Evolutionary conservation across 2,329 filamentous ascomycete species (phyloP).

Genomic region (Reticulascus tulasneorum): DNA sequence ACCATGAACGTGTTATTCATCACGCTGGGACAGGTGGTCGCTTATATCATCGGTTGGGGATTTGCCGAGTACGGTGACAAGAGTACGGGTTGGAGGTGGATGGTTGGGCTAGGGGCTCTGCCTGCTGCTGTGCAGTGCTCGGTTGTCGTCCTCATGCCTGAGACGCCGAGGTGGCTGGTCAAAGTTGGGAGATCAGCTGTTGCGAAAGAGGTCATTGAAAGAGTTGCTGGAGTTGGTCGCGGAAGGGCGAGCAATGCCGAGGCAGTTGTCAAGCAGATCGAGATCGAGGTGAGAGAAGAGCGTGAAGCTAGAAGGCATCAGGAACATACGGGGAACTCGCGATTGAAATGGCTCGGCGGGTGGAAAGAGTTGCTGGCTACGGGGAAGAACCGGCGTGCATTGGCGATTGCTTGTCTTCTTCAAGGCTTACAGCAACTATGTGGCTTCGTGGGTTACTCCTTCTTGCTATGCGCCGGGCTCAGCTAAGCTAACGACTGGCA

Average conservation of each 20-base stretch:
- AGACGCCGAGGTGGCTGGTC: slow-evolving; percentile 86
- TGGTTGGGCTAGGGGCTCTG: slow-evolving; percentile 79
- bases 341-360: slow-evolving; percentile 35
- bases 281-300: slow-evolving; percentile 71
- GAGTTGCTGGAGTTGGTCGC: slow-evolving; percentile 55
- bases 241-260: slow-evolving; percentile 47
- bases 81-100: slow-evolving; percentile 76
- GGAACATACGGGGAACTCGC: slow-evolving; percentile 28
- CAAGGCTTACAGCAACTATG: slow-evolving; percentile 87
- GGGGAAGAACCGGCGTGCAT: slow-evolving; percentile 65
- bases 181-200: slow-evolving; percentile 57
- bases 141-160: slow-evolving; percentile 71
- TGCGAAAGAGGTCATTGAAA: slow-evolving; percentile 62
- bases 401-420: slow-evolving; percentile 80
- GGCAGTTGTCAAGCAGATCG: slow-evolving; percentile 63
- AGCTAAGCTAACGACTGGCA: too few species aligned
- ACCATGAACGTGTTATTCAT: slow-evolving; percentile 81
- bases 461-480: not conserved
- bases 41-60: slow-evolving; percentile 78
- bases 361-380: slow-evolving; percentile 53
- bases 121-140: slow-evolving; percentile 70
- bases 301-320: slow-evolving; percentile 46
- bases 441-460: too few species aligned
- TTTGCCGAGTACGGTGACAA: slow-evolving; percentile 54
- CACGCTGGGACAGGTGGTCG: slow-evolving; percentile 82